These are phyloP conservation scores for Aureobasidium leucospermi DNA, from an alignment of 2,329 filamentous ascomycete species.

Conservation along the genomic window DNA sequence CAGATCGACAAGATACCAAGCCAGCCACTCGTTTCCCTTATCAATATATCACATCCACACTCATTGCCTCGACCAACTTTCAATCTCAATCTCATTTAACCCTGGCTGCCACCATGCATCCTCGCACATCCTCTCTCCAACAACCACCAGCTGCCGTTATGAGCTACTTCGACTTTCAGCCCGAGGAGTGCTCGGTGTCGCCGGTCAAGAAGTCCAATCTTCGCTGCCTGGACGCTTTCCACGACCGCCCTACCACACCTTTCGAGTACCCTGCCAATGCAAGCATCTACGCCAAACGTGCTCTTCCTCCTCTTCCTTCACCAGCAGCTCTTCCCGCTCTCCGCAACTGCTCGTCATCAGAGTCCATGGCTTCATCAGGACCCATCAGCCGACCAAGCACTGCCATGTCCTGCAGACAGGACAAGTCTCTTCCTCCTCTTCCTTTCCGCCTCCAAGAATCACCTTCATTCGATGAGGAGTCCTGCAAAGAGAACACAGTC, in stretches of 20 bases:
- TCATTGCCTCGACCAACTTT: background rate
- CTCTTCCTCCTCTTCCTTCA: conserved; percentile 17
- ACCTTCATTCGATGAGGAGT: conserved; percentile 16
- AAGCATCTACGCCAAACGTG: conserved; percentile 16
- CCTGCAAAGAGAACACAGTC: conserved; percentile 6
- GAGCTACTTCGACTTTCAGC: conserved; percentile 14
- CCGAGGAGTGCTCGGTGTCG: conserved; percentile 6
- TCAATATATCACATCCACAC: conserved; percentile 10
- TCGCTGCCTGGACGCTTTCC: conserved; percentile 17
- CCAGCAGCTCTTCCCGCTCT: conserved; percentile 9
- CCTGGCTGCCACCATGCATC: conserved; percentile 8
- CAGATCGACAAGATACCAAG: conserved; percentile 11
- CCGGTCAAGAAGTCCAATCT: conserved; percentile 14
- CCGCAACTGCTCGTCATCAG: conserved; percentile 15
- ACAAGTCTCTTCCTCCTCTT: conserved; percentile 17
- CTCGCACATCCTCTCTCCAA: conserved; percentile 12
- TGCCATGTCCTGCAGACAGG: conserved; percentile 13
- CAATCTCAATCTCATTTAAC: background rate
- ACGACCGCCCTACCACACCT: conserved; percentile 10
- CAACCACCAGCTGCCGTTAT: conserved; percentile 8
- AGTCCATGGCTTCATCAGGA: conserved; percentile 15
- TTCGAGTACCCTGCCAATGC: conserved; percentile 17
- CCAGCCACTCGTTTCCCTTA: conserved; percentile 9
- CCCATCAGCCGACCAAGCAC: conserved; percentile 7
- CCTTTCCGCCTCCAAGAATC: conserved; percentile 14